phyloP scores from a whole-genome alignment of 1,284 basidiomycete species.

The Tranzscheliella williamsii region DNA sequence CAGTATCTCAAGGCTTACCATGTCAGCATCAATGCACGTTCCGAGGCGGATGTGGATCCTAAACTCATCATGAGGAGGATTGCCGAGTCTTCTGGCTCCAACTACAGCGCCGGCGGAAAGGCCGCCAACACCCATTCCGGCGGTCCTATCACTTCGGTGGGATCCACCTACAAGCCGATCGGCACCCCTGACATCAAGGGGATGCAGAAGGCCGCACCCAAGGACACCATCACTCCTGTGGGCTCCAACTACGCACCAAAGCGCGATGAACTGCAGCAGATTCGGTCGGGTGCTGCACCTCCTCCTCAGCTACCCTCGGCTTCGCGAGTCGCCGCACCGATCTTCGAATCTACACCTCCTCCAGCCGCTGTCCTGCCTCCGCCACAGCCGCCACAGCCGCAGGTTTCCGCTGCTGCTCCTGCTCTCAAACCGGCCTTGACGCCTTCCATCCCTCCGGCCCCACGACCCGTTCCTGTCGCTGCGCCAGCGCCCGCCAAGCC shows the following conservation, averaged over 20 bases:
- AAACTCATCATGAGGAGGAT: constrained; percentile 72
- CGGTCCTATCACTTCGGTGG: constrained; percentile 52
- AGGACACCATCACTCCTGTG: constrained; percentile 51
- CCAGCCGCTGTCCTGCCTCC: constrained; percentile 17
- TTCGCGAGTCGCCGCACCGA: constrained; percentile 19
- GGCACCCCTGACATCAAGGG: constrained; percentile 58
- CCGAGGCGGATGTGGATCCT: constrained; percentile 70
- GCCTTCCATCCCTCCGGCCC: constrained; percentile 15
- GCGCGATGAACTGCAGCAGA: constrained; percentile 53
- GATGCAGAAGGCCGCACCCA: constrained; percentile 47
- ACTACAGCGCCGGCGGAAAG: constrained; percentile 69
- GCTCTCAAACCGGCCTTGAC: constrained; percentile 9
- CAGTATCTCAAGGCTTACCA: constrained; percentile 79
- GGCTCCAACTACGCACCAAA: constrained; percentile 51
- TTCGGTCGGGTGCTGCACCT: constrained; percentile 38
- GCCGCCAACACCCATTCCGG: constrained; percentile 53
- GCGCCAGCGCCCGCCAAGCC: constrained; percentile 36
- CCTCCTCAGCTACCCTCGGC: constrained; percentile 18
- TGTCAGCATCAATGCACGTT: constrained; percentile 86
- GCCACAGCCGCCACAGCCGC: too few species aligned
- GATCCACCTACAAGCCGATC: constrained; percentile 54
- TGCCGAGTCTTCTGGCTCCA: constrained; percentile 87
- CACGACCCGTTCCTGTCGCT: constrained; percentile 8
- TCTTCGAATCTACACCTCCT: constrained; percentile 26
- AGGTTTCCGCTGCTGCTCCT: constrained; percentile 6